Evolutionary conservation across 345 rosid species (phyloP).

Genomic region (Pelargonium nanum): DNA sequence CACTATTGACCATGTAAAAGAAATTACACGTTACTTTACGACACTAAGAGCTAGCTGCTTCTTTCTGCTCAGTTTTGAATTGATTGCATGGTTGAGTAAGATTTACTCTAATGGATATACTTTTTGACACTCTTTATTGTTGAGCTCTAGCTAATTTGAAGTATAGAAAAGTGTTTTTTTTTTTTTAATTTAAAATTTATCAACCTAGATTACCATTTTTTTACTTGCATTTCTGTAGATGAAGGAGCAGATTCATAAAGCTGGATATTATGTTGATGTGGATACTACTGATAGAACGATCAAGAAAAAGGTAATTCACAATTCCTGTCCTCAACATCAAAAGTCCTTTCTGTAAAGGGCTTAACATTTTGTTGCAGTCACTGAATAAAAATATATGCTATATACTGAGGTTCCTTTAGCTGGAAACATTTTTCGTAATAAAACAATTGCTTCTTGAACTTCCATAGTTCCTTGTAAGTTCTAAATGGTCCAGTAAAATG

Average conservation of each 20-base stretch:
- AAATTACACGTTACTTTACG: background rate
- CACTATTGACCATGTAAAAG: background rate
- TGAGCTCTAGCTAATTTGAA: background rate
- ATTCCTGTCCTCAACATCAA: background rate
- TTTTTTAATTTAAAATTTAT: background rate
- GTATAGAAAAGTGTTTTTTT: background rate
- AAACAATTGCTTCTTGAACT: too few relatives aligned
- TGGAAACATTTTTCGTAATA: too few relatives aligned
- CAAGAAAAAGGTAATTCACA: constrained; percentile 62
- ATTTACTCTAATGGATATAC: too few relatives aligned
- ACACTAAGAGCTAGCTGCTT: too few relatives aligned
- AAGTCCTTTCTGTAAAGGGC: background rate
- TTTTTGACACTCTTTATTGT: too few relatives aligned
- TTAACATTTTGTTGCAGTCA: background rate
- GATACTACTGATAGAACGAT: constrained; percentile 77
- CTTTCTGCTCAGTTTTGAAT: too few relatives aligned
- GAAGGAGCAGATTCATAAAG: constrained; percentile 44
- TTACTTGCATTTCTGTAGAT: constrained; percentile 39
- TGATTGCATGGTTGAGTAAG: too few relatives aligned
- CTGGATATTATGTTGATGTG: constrained; percentile 72
- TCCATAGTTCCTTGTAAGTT: too few relatives aligned
- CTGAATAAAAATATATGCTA: too few relatives aligned
- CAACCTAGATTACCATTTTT: background rate
- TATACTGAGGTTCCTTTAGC: too few relatives aligned
- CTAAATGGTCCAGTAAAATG: too few relatives aligned